Base-by-base conservation (phyloP, 805 yeast species). In the Candida nanaspora region DNA sequence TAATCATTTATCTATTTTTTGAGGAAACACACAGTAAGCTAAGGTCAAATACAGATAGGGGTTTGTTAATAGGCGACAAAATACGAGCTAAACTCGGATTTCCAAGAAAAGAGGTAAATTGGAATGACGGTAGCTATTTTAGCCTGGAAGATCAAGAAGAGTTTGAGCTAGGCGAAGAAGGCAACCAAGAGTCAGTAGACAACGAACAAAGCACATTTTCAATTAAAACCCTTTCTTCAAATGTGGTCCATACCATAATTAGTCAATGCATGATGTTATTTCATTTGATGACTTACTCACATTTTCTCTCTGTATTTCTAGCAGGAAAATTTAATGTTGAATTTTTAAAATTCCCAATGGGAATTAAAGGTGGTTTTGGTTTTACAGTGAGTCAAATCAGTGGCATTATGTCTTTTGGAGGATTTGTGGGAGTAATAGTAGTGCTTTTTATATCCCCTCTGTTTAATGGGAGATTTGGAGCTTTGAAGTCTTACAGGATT, bases 301-400 rank as follows among this genome's bases (percentile, higher is more conserved):
- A 76, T 50, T 73, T 78, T 42, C 50, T 77, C 29, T 80, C 83
- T 0, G 68, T 77, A 1, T 69, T 70, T 39, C 57, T 78, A 14
- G 77, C 81, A 2, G 55, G 61, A 6, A 46, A 52, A 10, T 47
- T 55, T 15, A 41, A 46, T 18, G 43, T 42, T 2, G 55, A 56
- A 38, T 38, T 43, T 13, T 60, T 69, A n/a, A 46, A 55, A 28
- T 74, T 76, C 47, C 82, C 82, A 10, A 65, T 69, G 56, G 56
- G 51, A 21, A 55, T 74, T 16, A 51, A 54, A 27, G 83, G 83
- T 30, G 83, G 83, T 0, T 60, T 77, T 45, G 78, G 77, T 3
- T 66, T 65, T 50, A 46, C 52, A 18, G 58, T 77, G 4, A 61
- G 60, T 33, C 63, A 64, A 18, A 74, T 77, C 23, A 82, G 82